Percentiles rank a stretch among this genome's conserved stretches.
Evolutionary conservation across 225 moss, liverwort and hornwort species (phyloP).

Genomic region (Rhytidiadelphus loreus): DNA sequence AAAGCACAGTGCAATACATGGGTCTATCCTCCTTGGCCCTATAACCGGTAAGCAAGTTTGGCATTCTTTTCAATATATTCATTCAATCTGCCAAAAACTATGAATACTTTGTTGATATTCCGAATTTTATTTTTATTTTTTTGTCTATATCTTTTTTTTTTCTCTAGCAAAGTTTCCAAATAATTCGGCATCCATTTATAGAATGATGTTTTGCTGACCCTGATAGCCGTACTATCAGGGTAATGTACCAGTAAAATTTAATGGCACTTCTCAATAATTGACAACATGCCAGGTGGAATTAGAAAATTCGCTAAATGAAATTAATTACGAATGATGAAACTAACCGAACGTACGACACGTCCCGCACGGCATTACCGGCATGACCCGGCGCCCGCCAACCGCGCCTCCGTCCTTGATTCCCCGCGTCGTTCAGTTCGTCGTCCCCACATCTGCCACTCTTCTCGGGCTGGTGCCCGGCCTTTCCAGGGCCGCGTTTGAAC

Average conservation of each 20-base stretch:
- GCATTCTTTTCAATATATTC: neutral
- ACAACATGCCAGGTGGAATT: neutral
- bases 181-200: neutral
- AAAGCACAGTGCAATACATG: too few species aligned
- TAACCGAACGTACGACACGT: neutral
- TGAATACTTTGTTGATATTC: neutral
- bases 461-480: neutral
- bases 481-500: neutral
- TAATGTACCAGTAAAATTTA: neutral
- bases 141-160: too few species aligned
- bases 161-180: neutral
- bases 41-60: too few species aligned
- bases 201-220: neutral
- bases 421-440: neutral
- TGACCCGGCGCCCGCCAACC: neutral
- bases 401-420: neutral
- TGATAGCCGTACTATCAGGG: too few species aligned
- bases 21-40: too few species aligned
- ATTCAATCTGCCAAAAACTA: rapidly evolving
- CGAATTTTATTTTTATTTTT: too few species aligned
- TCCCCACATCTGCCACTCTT: neutral
- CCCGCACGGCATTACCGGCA: neutral
- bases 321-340: neutral
- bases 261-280: neutral
- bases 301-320: neutral